Base-by-base conservation (phyloP, 2,329 filamentous ascomycete species). In the Pestalotiopsis sp. region DNA sequence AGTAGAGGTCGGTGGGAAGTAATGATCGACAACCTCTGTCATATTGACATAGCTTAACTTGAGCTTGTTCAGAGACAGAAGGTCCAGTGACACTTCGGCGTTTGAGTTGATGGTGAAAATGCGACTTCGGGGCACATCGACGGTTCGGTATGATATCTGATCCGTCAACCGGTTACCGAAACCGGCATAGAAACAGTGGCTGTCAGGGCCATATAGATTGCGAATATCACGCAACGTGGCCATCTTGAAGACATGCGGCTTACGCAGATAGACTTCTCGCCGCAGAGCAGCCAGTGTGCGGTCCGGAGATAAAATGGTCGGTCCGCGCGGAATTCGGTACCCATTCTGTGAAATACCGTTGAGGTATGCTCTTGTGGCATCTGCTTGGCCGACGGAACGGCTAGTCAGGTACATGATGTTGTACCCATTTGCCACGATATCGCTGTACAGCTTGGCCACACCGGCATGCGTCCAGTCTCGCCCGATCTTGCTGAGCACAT, bases 91-190 rank as follows among this genome's bases (percentile, higher is more conserved):
- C 38, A 99, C 95, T 80, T 99, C 96, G 1, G 95, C 95, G 77
- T 98, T 97, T 66, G 93, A 96, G 80, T 99, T 99, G 85, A 99
- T 99, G 17, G 96, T 98, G 80, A 99, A 99, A 74, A 99, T 99
- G 66, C 96, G 89, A 27, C 92, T 97, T 65, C 93, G 92, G 0
- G 96, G 96, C 55, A 99, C 97, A 78, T 97, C 97, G 66, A 99
- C 96, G 4, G 93, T 96, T 69, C 96, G 92, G 79, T 99, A 99
- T 65, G 93, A 97, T 69, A 99, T 89, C 67, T 97, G 96, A 78
- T 99, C 97, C 0, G 97, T 99, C 68, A 99, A 87, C 67, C 96
- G 91, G 79, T 99, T 99, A 69, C 97, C 96, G 76, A 98, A 99
- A 0, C 96, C 96, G 12, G 97, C 97, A 76, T 97, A 98, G 77